Percentiles rank a stretch among this genome's conserved stretches.
Evolutionary conservation across 352 stramenopile species (phyloP).

Genomic region (Pythium sp.): DNA sequence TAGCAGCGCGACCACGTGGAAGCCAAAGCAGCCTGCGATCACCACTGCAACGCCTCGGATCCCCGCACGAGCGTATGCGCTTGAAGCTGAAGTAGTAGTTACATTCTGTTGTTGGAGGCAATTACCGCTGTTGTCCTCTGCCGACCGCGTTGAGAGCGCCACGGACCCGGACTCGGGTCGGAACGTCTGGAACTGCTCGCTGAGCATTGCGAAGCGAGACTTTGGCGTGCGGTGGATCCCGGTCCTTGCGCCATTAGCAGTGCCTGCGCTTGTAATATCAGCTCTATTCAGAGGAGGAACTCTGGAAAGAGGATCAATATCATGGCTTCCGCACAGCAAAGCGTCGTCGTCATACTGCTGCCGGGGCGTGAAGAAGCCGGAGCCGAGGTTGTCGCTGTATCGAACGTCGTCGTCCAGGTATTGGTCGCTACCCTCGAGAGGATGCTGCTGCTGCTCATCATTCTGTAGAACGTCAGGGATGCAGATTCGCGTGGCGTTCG

Average conservation of each 20-base stretch:
- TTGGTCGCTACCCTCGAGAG: background rate
- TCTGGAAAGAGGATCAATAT: background rate
- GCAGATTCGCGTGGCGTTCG: constrained; percentile 2
- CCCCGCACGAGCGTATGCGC: background rate
- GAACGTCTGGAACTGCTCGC: background rate
- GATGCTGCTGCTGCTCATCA: background rate
- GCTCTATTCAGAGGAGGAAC: background rate
- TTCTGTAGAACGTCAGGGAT: background rate
- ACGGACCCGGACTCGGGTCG: background rate
- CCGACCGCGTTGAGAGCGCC: background rate
- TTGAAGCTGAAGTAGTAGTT: background rate
- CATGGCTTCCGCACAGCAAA: background rate
- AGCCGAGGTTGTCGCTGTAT: background rate
- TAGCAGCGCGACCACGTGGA: constrained; percentile 17
- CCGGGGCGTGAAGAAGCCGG: background rate
- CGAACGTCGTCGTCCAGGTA: background rate
- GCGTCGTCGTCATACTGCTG: background rate
- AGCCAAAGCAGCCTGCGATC: constrained; percentile 20
- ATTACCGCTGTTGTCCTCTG: background rate
- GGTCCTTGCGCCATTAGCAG: too few relatives aligned
- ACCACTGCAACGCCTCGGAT: background rate
- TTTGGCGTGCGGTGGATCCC: constrained; percentile 1
- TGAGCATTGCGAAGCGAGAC: background rate
- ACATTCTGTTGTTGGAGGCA: background rate
- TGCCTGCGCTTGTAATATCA: background rate